Conservation (phyloP, 495 filamentous ascomycete species). For the Xylaria castorea region DNA sequence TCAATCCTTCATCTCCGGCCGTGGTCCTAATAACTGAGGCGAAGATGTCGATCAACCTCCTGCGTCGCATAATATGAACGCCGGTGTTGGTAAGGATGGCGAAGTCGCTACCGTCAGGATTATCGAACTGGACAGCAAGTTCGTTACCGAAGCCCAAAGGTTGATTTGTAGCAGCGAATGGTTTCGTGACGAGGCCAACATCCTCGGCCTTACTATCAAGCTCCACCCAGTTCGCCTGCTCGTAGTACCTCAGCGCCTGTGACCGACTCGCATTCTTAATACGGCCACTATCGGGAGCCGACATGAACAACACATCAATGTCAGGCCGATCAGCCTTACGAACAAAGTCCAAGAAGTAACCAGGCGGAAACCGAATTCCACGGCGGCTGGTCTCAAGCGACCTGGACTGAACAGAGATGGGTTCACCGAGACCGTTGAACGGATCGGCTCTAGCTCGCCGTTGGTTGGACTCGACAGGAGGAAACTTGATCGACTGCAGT, state of each 20-base stretch:
- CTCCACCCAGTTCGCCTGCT: constrained; percentile 77
- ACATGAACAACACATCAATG: constrained; percentile 77
- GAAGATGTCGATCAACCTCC: constrained; percentile 91
- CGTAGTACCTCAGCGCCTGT: constrained; percentile 61
- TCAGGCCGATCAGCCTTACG: constrained; percentile 54
- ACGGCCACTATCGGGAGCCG: constrained; percentile 83
- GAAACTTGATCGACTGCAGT: constrained; percentile 92
- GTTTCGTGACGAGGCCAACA: constrained; percentile 73
- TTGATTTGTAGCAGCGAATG: constrained; percentile 69
- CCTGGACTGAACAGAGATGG: constrained; percentile 51
- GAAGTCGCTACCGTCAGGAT: constrained; percentile 73
- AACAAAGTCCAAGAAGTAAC: constrained; percentile 87
- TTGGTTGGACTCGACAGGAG: constrained; percentile 54
- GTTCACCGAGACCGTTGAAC: constrained; percentile 38
- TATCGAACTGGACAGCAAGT: constrained; percentile 90
- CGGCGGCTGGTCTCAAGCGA: constrained; percentile 61
- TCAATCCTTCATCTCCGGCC: constrained; percentile 78
- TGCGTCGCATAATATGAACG: constrained; percentile 80
- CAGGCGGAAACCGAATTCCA: constrained; percentile 78
- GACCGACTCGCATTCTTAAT: constrained; percentile 65
- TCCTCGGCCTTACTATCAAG: constrained; percentile 75
- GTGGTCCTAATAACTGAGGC: constrained; percentile 75
- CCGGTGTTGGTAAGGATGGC: constrained; percentile 91
- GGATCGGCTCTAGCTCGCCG: constrained; percentile 31
- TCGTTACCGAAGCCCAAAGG: constrained; percentile 94